phyloP scores from a whole-genome alignment of 2,329 filamentous ascomycete genomes.

The Bipolaris bicolor region DNA sequence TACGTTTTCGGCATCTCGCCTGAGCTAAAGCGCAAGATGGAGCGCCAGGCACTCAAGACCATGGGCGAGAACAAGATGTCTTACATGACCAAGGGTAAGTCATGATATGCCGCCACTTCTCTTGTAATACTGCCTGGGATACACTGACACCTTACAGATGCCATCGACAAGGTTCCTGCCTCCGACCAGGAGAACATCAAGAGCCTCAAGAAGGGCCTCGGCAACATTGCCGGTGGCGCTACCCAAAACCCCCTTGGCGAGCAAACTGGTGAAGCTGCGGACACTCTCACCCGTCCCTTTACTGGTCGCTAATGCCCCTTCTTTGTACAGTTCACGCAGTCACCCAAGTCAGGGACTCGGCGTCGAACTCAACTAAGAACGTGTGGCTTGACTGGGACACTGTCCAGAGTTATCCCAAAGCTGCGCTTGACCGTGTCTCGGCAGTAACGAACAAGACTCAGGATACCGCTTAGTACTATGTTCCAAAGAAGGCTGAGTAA shows the following conservation, averaged over 20 bases:
- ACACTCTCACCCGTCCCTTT: constrained; percentile 44
- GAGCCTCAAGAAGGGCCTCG: constrained; percentile 45
- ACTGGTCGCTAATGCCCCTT: constrained; percentile 46
- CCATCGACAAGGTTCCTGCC: constrained; percentile 48
- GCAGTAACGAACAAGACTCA: constrained; percentile 24
- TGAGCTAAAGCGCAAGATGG: constrained; percentile 55
- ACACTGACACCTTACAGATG: constrained; percentile 37
- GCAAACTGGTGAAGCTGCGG: constrained; percentile 45
- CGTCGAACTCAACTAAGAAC: constrained; percentile 27
- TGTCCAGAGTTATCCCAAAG: constrained; percentile 21
- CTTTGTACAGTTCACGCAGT: constrained; percentile 30
- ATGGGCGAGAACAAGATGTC: constrained; percentile 60
- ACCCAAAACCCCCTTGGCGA: constrained; percentile 48
- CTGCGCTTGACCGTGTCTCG: constrained; percentile 27
- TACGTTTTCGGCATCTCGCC: constrained; percentile 58
- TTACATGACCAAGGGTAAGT: constrained; percentile 48
- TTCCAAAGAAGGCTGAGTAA: constrained; percentile 17
- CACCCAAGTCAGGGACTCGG: constrained; percentile 30
- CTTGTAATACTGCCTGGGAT: not conserved
- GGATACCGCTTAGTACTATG: constrained; percentile 11
- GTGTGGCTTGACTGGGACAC: constrained; percentile 17
- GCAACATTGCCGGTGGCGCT: constrained; percentile 44
- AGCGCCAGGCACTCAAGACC: constrained; percentile 55
- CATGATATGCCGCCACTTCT: not conserved
- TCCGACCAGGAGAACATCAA: constrained; percentile 49